Base-by-base conservation (phyloP, 2,329 filamentous ascomycete genomes). In the Fragosphaeria purpurea region DNA sequence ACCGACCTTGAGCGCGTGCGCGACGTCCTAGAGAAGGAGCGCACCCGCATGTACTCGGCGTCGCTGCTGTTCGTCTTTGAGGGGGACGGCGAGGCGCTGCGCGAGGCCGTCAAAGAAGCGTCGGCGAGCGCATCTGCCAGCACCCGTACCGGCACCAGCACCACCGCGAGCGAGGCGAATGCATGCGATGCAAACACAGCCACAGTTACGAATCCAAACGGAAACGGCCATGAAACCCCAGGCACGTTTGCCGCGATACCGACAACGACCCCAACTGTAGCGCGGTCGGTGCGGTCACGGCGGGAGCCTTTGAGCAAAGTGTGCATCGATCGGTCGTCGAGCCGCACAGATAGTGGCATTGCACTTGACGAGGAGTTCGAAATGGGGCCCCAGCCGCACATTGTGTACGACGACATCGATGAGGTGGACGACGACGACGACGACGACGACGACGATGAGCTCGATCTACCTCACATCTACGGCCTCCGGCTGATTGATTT, bases 401-500 rank as follows among this genome's bases (percentile, higher is more conserved):
- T 80, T 0, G 76, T 74, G 45, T 71, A 76, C 46, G 34, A 35
- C 5, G 62, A 70, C 55, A 61, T 75, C 57, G 68, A 68, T 51
- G 70, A 71, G 38, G 48, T 55, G 34, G 53, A 56, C 40, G 66
- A 68, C 0, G 63, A 65, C 1, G 66, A 70, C 1, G 71, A 72
- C 2, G 71, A 73, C 2, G 71, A 74, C 1, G 73, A 71, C 2
- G 76, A 81, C 0, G 76, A 82, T 2, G 76, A 80, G 3, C 69
- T 73, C 47, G 62, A 69, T 53, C 62, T 65, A 57, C 85, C 85
- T 0, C 83, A 83, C 59, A 79, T 95, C 42, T 88, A 85, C 60
- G 77, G 81, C 10, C 74, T 96, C 46, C 93, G 91, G 63, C 75
- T 98, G 56, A 98, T 98, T 59, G 93, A 98, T 65, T 98, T 98